Base-by-base conservation (phyloP, 805 yeast genomes). In the Debaryomyces prosopidis region DNA sequence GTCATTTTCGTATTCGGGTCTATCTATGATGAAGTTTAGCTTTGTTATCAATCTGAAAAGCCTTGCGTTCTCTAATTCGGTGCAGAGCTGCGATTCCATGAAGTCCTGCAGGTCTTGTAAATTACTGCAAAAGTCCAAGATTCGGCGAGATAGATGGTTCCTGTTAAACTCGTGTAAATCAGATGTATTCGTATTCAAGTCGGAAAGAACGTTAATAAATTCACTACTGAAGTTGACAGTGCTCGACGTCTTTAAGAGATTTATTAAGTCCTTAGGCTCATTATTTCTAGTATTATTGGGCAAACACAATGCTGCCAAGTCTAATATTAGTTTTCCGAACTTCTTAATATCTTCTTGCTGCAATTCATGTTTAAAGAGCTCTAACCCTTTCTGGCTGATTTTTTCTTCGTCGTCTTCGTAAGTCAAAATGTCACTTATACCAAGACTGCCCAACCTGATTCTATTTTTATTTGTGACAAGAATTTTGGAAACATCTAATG, bases 41-140 rank as follows among this genome's bases (percentile, higher is more conserved):
- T 94, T 94, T 47, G 90, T 73, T 59, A 92, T 69, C 35, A 94
- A 73, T 48, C 98, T 75, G 54, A 92, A 89, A 26, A 94, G 68
- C 48, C 98, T 75, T 3, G 87, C 94, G 63, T 94, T 94, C 62
- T 94, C 98, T 19, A 91, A 68, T 63, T 92, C 98, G 44, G 78
- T 75, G 12, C 81, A 63, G 33, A 94, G 66, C 48, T 78, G 80
- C 3, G 79, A 68, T 59, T 86, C 91, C 52, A 78, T 71, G 55
- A 66, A 78, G 54, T 87, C 94, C 4, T 76, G 66, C 42, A 72
- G 66, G 36, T 71, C 71, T 58, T 80, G 78, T 15, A 81, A 58
- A 2, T 77, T 76, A 54, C 84, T 77, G 38, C 81, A 50, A 4
- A 76, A 57, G 30, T 65, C 64, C 46, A 82, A 64, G 37, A 82